Conservation (phyloP, 2,329 filamentous ascomycete genomes). For the Ophiobolus disseminans region DNA sequence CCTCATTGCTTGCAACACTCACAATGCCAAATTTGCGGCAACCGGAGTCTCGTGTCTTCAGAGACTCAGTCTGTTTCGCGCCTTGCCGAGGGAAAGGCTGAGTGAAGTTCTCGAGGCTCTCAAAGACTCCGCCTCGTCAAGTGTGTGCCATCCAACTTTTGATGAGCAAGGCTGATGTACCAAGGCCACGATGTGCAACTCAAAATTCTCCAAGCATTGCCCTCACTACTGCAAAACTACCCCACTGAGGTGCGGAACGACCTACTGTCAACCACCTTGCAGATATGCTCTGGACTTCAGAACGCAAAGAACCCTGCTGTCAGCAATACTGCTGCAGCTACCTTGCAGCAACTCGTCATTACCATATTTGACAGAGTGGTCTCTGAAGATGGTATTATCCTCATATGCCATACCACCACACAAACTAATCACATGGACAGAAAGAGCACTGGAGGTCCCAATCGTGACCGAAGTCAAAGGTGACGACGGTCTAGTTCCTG, state of each 20-base stretch:
- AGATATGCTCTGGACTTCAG: slow-evolving; percentile 91
- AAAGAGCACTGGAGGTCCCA: slow-evolving; percentile 58
- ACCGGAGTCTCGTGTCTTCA: slow-evolving; percentile 90
- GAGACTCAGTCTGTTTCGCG: slow-evolving; percentile 81
- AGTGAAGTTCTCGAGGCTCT: slow-evolving; percentile 88
- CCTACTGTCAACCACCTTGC: slow-evolving; percentile 79
- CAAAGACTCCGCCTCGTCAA: slow-evolving; percentile 76
- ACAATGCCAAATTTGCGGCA: slow-evolving; percentile 86
- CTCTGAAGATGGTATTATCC: slow-evolving; percentile 72
- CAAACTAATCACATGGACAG: slow-evolving; percentile 26
- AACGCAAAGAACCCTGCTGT: slow-evolving; percentile 91
- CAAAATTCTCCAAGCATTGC: slow-evolving; percentile 91
- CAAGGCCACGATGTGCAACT: slow-evolving; percentile 84
- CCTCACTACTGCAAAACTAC: slow-evolving; percentile 90
- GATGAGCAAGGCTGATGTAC: slow-evolving; percentile 18
- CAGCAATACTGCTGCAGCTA: slow-evolving; percentile 95
- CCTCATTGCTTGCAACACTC: slow-evolving; percentile 87
- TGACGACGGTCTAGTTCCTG: slow-evolving; percentile 68
- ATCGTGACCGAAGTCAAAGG: slow-evolving; percentile 71
- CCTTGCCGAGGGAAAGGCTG: slow-evolving; percentile 78
- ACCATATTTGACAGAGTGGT: slow-evolving; percentile 92
- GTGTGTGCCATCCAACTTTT: slow-evolving; percentile 53
- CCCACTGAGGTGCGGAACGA: slow-evolving; percentile 80
- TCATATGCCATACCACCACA: neutral
- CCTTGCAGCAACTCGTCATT: slow-evolving; percentile 89